Base-by-base conservation (phyloP, 805 yeast species). In the Jamesozyma piceae region DNA sequence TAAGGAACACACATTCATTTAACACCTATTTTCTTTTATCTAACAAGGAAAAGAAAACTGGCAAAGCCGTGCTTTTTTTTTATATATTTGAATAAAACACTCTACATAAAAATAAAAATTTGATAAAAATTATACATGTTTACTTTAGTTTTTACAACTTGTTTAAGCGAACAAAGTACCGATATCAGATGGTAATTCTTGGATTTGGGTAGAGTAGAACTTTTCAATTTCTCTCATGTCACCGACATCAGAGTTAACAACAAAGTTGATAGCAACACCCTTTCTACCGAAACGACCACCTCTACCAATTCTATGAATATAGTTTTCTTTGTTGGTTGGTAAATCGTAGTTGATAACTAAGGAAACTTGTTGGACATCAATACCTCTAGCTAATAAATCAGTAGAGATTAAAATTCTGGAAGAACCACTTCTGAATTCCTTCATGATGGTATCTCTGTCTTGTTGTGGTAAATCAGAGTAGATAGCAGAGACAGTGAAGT, bases 211-310 rank as follows among this genome's bases (percentile, higher is more conserved):
- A 44, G 81, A 74, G 71, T 84, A 84, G 72, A 77, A 77, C 62
- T 69, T 71, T 61, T 82, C 88, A 51, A 83, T 68, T 52, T 80
- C 95, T 62, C 79, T 75, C 72, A 90, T 73, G 62, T 74, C 77
- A 42, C 72, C 75, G 50, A 73, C 74, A 65, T 92, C 97, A 40
- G 80, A 81, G 52, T 71, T 73, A 44, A 97, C 87, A 58, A 88
- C 80, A 57, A 92, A 83, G 74, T 89, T 92, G 66, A 90, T 86
- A 45, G 98, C 97, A 58, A 84, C 95, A 73, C 95, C 98, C 73
- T 89, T 90, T 69, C 98, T 80, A 55, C 98, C 98, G 72, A 90
- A 90, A 64, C 98, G 80, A 51, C 97, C 98, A 54, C 95, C 88
- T 67, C 98, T 82, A 66, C 98, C 98, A 53, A 90, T 90, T 69